Evolutionary conservation across 192 early-diverging fungal species (phyloP).

Genomic region (Phlyctochytrium arcticum): DNA sequence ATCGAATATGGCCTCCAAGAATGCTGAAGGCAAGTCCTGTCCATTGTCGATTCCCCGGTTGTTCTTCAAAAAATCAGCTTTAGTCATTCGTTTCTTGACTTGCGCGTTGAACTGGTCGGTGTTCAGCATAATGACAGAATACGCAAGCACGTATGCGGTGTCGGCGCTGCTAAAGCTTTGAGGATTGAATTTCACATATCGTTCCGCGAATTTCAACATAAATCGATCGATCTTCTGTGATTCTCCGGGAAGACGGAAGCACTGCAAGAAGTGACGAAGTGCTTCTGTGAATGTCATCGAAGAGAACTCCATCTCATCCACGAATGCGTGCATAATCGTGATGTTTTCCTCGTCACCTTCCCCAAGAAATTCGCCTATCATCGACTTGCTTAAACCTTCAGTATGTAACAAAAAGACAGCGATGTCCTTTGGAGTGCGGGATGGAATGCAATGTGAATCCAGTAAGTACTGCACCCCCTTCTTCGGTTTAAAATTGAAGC

Average conservation of each 20-base stretch:
- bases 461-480: constrained; percentile 77
- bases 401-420: constrained; percentile 70
- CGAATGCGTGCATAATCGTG: constrained; percentile 95
- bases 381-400: constrained; percentile 80
- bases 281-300: constrained; percentile 73
- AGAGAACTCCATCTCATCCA: constrained; percentile 82
- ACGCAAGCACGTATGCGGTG: constrained; percentile 89
- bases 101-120: constrained; percentile 89
- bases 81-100: constrained; percentile 81
- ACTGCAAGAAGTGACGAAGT: constrained; percentile 76
- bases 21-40: constrained; percentile 63
- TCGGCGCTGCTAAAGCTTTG: constrained; percentile 83
- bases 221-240: constrained; percentile 95
- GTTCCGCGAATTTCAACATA: constrained; percentile 96
- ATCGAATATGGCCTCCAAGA: constrained; percentile 73
- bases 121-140: constrained; percentile 90
- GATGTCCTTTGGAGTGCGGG: constrained; percentile 65
- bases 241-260: constrained; percentile 89
- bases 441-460: constrained; percentile 60
- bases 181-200: constrained; percentile 81
- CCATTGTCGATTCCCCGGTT: constrained; percentile 92
- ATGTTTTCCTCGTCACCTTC: constrained; percentile 91
- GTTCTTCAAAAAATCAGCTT: constrained; percentile 81
- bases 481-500: constrained; percentile 87
- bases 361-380: constrained; percentile 90